Evolutionary conservation across 495 filamentous ascomycete species (phyloP), one percentile per base, ranked within the genome.

Genomic region (Venustampulla echinocandica): DNA sequence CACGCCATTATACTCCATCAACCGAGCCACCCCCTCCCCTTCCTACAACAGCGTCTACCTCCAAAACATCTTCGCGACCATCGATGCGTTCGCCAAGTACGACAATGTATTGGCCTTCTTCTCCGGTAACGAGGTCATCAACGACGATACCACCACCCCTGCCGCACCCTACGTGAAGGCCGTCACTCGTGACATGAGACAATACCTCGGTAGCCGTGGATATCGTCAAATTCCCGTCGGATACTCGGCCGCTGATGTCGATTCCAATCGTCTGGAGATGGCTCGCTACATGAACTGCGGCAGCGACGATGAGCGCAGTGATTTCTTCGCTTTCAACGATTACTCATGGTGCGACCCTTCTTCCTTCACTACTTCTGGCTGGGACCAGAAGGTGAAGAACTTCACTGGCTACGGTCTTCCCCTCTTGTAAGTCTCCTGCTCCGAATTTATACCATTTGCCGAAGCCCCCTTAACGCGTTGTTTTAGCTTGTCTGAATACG

Each of bases 261-360:
- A 84, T 42, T 75, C 80, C 52, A 95, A 94, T 67, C 87, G 90
- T 59, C 77, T 84, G 59, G 79, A 96, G 70, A 87, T 90, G 67
- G 87, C 90, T 18, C 52, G 83, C 41, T 96, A 90, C 74, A 86
- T 97, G 78, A 95, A 96, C 76, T 97, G 90, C 61, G 92, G 92
- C 48, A 69, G 76, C 34, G 85, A 88, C 41, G 85, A 87, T 57
- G 80, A 84, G 69, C 80, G 90, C 22, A 82, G 79, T 60, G 90
- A 95, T 64, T 97, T 96, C 71, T 96, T 94, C 64, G 90, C 87
- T 40, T 94, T 95, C 71, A 96, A 97, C 67, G 92, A 95, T 67
- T 96, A 96, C 70, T 95, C 89, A 37, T 97, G 90, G 90, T 97
- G 90, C 60, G 83, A 88, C 55, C 77, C 76, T 41, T 86, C 88